A percentile compares a stretch with the other conserved stretches of the same genome.
phyloP scores from a whole-genome alignment of 164 flowering plant genomes.

The Berberis vulgaris region DNA sequence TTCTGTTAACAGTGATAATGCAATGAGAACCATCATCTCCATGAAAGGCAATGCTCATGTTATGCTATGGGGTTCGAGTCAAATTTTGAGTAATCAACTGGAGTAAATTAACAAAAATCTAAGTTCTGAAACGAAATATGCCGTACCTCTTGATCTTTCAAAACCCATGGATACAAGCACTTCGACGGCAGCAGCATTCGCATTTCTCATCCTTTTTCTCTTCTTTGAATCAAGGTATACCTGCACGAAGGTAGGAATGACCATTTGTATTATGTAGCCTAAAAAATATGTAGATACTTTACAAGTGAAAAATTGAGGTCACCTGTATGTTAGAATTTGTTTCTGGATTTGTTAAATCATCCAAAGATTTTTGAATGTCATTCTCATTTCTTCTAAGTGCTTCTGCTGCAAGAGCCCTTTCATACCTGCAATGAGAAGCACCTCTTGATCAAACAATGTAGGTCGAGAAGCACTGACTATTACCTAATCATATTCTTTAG shows the following conservation, averaged over 20 bases:
- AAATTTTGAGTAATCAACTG: not conserved
- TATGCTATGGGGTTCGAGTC: no score
- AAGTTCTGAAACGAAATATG: not conserved
- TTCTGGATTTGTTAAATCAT: constrained; percentile 79
- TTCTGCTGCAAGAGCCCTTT: constrained; percentile 80
- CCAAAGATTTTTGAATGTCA: constrained; percentile 68
- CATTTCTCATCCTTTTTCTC: constrained; percentile 37
- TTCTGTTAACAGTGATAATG: no score
- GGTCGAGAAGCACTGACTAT: no score
- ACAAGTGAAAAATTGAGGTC: not conserved
- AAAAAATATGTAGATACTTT: not conserved
- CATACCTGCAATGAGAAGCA: constrained; percentile 41
- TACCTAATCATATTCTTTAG: no score
- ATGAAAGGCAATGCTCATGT: no score
- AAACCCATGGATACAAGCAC: constrained; percentile 72
- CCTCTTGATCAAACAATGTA: not conserved
- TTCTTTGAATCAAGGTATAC: constrained; percentile 52
- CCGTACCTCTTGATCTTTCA: constrained; percentile 59
- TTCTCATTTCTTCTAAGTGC: constrained; percentile 86
- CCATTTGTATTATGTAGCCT: no score
- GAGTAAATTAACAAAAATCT: not conserved
- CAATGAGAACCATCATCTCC: no score
- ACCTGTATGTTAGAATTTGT: constrained; percentile 64
- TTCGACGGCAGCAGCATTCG: constrained; percentile 31
- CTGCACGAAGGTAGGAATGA: constrained; percentile 25